phyloP scores from a whole-genome alignment of 495 filamentous ascomycete genomes.

The Cetradonia linearis region DNA sequence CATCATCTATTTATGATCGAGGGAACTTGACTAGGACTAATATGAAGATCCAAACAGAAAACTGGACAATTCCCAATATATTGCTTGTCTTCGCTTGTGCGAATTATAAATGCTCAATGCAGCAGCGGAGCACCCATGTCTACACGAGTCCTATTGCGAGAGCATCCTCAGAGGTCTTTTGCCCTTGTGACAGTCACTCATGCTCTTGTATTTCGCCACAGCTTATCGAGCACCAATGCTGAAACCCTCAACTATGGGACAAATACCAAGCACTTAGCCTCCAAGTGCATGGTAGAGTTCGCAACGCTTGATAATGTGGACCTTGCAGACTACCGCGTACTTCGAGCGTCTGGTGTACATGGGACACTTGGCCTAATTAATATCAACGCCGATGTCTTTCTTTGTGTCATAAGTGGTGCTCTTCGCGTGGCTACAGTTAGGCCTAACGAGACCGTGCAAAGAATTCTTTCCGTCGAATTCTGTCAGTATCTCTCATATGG shows the following conservation, averaged over 20 bases:
- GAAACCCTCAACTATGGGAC: slow-evolving; percentile 37
- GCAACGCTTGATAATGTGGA: slow-evolving; percentile 50
- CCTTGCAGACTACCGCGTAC: slow-evolving; percentile 58
- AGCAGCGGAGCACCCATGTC: slow-evolving; percentile 16
- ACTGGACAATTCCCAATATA: not conserved
- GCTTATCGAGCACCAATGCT: slow-evolving; percentile 42
- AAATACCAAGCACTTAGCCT: slow-evolving; percentile 31
- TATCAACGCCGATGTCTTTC: slow-evolving; percentile 73
- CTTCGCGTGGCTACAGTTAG: slow-evolving; percentile 69
- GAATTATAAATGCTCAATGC: not conserved
- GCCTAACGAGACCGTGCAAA: slow-evolving; percentile 79
- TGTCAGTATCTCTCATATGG: slow-evolving; percentile 37
- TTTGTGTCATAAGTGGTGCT: slow-evolving; percentile 78
- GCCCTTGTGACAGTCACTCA: slow-evolving; percentile 68
- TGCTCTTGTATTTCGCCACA: slow-evolving; percentile 74
- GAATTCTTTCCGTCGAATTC: slow-evolving; percentile 81
- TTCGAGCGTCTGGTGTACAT: slow-evolving; percentile 65
- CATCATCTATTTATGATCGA: too few relatives aligned
- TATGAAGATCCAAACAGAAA: not conserved
- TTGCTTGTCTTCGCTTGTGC: not conserved
- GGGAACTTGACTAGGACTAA: too few relatives aligned
- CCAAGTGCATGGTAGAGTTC: slow-evolving; percentile 85
- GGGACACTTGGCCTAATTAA: slow-evolving; percentile 89
- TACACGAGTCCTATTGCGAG: slow-evolving; percentile 33
- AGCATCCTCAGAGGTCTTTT: slow-evolving; percentile 76